Evolutionary conservation across 441 rosid genomes (phyloP), one percentile per base, ranked within the genome.

Genomic region (Geranium incanum): DNA sequence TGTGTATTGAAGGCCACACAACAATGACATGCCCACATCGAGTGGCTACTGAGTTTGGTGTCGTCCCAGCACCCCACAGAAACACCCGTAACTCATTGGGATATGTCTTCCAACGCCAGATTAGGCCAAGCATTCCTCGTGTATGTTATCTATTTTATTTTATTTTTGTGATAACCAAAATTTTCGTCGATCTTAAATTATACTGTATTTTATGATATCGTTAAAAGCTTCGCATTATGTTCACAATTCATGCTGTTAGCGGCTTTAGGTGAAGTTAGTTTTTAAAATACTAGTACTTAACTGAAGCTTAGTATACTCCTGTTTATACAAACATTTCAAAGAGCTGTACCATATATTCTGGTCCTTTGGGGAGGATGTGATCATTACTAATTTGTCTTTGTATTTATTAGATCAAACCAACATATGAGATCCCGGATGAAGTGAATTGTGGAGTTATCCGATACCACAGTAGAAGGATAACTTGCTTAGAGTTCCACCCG

Each of bases 401-500:
- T 66, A 19, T 19, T 43, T n/a, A 71, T 28, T 79, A 93, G 97
- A 85, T 90, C 28, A 93, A 89, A 72, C 89, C 92, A 55, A 78
- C 88, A 52, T 78, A 83, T 81, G 81, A 87, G 71, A 87, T 93
- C 69, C 98, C 98, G 19, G 82, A 93, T 81, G 85, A 85, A 87
- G 95, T 93, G 64, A 81, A 77, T 69, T 88, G 95, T 80, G 97
- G 93, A 12, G 96, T 87, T 72, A 84, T 91, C 75, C 83, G 93
- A 78, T 93, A 93, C 80, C 97, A 93, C 75, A 91, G 98, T 76
- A 84, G 97, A 82, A 84, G 97, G 15, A 86, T 93, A 23, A 93
- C 98, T 2, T 84, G 98, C 76, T 81, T 93, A 81, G 98, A 93
- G 81, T 93, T 93, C 74, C 97, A 93, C 78, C 98, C 97, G 11